phyloP scores from a whole-genome alignment of 805 yeast genomes.

The Clavispora phyllophila region DNA sequence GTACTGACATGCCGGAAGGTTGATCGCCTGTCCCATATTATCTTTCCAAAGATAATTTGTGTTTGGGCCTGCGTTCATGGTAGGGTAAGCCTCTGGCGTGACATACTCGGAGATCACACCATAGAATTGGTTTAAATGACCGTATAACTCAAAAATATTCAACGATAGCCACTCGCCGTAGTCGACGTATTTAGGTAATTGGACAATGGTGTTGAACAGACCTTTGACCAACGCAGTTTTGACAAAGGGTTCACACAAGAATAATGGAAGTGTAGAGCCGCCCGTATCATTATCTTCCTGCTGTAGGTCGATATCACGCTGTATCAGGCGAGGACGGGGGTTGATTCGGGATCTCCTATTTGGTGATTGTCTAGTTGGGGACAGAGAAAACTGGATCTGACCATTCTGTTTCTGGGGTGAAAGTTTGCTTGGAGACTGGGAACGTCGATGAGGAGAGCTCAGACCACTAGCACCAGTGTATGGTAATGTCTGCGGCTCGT shows the following conservation, averaged over 20 bases:
- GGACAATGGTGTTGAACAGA: slow-evolving; percentile 91
- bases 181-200: slow-evolving; percentile 91
- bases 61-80: slow-evolving; percentile 94
- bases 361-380: slow-evolving; percentile 17
- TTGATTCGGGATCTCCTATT: neutral
- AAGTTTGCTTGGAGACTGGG: slow-evolving; percentile 35
- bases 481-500: slow-evolving; percentile 21
- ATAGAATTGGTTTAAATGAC: slow-evolving; percentile 80
- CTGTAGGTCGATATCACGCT: slow-evolving; percentile 4
- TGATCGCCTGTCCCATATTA: slow-evolving; percentile 66
- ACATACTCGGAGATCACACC: slow-evolving; percentile 89
- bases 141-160: slow-evolving; percentile 84
- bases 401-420: slow-evolving; percentile 31
- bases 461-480: slow-evolving; percentile 29
- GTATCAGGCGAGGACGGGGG: slow-evolving; percentile 16
- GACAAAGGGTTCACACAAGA: slow-evolving; percentile 87
- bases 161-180: slow-evolving; percentile 94
- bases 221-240: slow-evolving; percentile 95
- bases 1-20: slow-evolving; percentile 88
- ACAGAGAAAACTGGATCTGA: slow-evolving; percentile 19
- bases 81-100: slow-evolving; percentile 82
- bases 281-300: slow-evolving; percentile 1
- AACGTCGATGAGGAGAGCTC: slow-evolving; percentile 32
- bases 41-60: slow-evolving; percentile 91
- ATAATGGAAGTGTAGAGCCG: slow-evolving; percentile 47